Base-by-base conservation (phyloP, 2,329 filamentous ascomycete species). In the Colletotrichum horii region DNA sequence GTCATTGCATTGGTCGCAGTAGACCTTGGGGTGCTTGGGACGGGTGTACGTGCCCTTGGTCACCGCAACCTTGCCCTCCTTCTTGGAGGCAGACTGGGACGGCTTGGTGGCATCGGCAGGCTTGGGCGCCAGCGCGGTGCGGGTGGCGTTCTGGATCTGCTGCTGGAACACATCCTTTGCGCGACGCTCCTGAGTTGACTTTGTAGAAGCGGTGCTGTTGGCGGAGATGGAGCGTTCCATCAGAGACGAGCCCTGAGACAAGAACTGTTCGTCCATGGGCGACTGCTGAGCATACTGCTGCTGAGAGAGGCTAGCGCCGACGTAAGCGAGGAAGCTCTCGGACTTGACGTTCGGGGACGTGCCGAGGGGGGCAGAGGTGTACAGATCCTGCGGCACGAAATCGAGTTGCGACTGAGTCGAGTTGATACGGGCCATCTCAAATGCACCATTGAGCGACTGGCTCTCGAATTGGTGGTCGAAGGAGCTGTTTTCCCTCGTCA, bases 1-100 rank as follows among this genome's bases (percentile, higher is more conserved):
- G 71, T 95, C 92, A 67, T 89, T 89, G 85, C 95, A 98, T 75
- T 91, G 86, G 3, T 85, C 82, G 83, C 96, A 98, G 81, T 90
- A 91, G 76, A 95, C 92, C 83, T 94, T 95, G 43, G 91, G 90
- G 76, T 94, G 93, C 79, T 91, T 91, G 30, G 94, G 94, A 19
- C 94, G 93, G 66, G 88, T 85, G 76, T 90, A 89, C 19, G 75
- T 81, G 70, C 85, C 83, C 78, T 87, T 89, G 30, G 82, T 8
- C 56, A 88, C 85, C 26, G 83, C 80, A 3, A 87, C 78, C 80
- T 89, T 90, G 30, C 83, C 83, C 36, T 86, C 85, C 69, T 85
- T 87, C 77, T 85, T 84, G 34, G 78, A 64, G 19, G 70, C 38
- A 14, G 76, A 71, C 28, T 79, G 79, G n/a, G 76, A 76, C 30